Evolutionary conservation across 2,329 filamentous ascomycete species (phyloP).

Genomic region (Lasiodiplodia hormozganensis): DNA sequence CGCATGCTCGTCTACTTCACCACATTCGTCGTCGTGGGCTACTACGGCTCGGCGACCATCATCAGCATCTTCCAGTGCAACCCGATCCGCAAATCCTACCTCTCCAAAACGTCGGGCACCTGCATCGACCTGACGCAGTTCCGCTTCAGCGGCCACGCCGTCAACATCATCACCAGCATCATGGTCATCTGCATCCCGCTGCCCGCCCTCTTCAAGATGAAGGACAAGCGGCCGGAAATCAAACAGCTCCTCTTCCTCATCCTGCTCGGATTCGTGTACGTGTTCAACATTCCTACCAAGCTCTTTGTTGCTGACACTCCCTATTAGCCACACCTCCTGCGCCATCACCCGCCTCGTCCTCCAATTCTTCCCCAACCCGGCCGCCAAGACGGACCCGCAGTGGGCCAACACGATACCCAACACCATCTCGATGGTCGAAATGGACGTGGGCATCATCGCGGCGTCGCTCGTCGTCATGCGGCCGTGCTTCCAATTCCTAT

Average conservation of each 20-base stretch:
- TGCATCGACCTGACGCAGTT: slow-evolving; percentile 18
- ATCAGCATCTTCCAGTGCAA: slow-evolving; percentile 19
- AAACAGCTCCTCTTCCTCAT: slow-evolving; percentile 21
- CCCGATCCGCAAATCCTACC: slow-evolving; percentile 9
- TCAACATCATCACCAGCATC: slow-evolving; percentile 21
- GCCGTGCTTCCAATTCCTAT: slow-evolving; percentile 17
- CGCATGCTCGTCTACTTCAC: slow-evolving; percentile 11
- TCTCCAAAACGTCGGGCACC: slow-evolving; percentile 10
- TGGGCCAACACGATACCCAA: slow-evolving; percentile 14
- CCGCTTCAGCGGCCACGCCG: slow-evolving; percentile 16
- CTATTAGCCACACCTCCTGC: slow-evolving; percentile 6
- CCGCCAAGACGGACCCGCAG: slow-evolving; percentile 8
- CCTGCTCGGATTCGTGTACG: slow-evolving; percentile 15
- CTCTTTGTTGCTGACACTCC: no score
- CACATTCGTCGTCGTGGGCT: slow-evolving; percentile 5
- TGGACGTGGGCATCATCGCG: slow-evolving; percentile 17
- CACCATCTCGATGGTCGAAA: slow-evolving; percentile 13
- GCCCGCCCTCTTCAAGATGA: slow-evolving; percentile 15
- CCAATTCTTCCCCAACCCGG: slow-evolving; percentile 14
- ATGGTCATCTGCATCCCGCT: slow-evolving; percentile 21
- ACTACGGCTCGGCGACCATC: slow-evolving; percentile 6
- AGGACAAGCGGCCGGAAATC: slow-evolving; percentile 18
- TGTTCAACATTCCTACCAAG: no score
- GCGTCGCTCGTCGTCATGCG: slow-evolving; percentile 19
- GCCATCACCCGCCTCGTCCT: slow-evolving; percentile 14